Base-by-base conservation (phyloP, 2,329 filamentous ascomycete genomes). In the Aspergillus hortae region DNA sequence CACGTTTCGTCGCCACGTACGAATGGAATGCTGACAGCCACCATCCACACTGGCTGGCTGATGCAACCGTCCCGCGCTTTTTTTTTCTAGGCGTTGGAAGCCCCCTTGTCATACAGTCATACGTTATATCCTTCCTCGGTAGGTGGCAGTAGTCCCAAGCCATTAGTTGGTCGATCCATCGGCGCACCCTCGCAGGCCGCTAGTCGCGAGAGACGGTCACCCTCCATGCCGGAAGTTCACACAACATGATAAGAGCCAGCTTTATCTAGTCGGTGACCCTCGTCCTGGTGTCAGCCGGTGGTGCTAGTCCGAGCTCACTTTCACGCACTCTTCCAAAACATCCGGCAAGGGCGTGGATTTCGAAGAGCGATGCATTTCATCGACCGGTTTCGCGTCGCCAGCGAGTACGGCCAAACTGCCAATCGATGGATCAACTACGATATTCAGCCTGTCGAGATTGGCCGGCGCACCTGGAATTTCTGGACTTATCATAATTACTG, bases 371-470 rank as follows among this genome's bases (percentile, higher is more conserved):
- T 48, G 32, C 25, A 23, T 2, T 3, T 49, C 19, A n/a, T 44
- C 4, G 23, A 38, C 4, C 21, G 25, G 23, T n/a, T 40, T n/a
- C 33, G 21, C 14, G 25, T 49, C 6, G 25, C 15, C 3, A 25
- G 33, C 3, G 30, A 44, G 6, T 32, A 38, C 15, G 49, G 21
- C 10, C 15, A 19, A 5, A 32, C 12, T 2, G 14, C 52, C 48
- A 50, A 66, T 51, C 60, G 61, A 56, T 73, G 68, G 69, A 66
- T 67, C 45, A 80, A 80, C 59, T 71, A 80, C 55, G 78, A 81
- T 58, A 77, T 80, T 51, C 74, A 76, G 2, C 78, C 77, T 9
- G 72, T 78, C 25, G 75, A 77, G 52, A 60, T 67, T 1, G 68
- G 59, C 41, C 66, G 74, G 41, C 67, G 74, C 14, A 78, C 73